Conservation (phyloP, 352 stramenopile species). For the Stephanocyclus meneghinianus region DNA sequence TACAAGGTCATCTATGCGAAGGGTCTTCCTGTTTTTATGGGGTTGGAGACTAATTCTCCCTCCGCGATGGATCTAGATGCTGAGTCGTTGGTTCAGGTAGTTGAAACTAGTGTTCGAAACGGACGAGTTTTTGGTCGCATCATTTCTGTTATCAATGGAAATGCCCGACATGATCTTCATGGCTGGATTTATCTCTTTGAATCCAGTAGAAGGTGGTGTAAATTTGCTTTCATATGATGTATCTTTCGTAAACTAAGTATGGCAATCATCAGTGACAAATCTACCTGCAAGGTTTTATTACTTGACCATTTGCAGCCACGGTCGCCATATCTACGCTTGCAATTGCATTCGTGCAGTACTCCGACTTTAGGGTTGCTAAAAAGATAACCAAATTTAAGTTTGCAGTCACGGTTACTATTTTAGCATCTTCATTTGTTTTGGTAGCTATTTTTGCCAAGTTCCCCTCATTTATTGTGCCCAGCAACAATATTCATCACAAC, state of each 20-base stretch:
- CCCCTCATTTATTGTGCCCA: too few species aligned
- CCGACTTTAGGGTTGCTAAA: too few species aligned
- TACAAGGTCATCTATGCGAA: slow-evolving; percentile 31
- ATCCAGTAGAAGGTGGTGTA: slow-evolving; percentile 35
- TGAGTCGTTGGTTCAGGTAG: slow-evolving; percentile 25
- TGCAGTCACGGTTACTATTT: too few species aligned
- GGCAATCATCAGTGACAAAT: too few species aligned
- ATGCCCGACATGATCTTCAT: slow-evolving; percentile 2
- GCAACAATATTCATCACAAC: too few species aligned
- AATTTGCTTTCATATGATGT: slow-evolving; percentile 23
- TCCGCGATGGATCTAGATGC: slow-evolving; percentile 25
- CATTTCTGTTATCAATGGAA: slow-evolving; percentile 24
- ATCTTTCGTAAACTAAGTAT: neutral
- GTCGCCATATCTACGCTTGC: too few species aligned
- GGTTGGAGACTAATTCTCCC: slow-evolving; percentile 10
- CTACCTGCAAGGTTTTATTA: too few species aligned
- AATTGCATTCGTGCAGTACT: too few species aligned
- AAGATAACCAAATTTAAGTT: too few species aligned
- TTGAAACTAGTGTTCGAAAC: slow-evolving; percentile 44
- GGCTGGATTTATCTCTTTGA: slow-evolving; percentile 52
- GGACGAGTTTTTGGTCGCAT: slow-evolving; percentile 33
- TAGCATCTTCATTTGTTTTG: too few species aligned
- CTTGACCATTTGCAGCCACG: too few species aligned
- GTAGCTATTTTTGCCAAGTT: too few species aligned
- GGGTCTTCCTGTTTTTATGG: slow-evolving; percentile 23